These are phyloP conservation scores for Emmonsiellopsis sp. DNA, from an alignment of 2,329 filamentous ascomycete species.

Conservation along the genomic window DNA sequence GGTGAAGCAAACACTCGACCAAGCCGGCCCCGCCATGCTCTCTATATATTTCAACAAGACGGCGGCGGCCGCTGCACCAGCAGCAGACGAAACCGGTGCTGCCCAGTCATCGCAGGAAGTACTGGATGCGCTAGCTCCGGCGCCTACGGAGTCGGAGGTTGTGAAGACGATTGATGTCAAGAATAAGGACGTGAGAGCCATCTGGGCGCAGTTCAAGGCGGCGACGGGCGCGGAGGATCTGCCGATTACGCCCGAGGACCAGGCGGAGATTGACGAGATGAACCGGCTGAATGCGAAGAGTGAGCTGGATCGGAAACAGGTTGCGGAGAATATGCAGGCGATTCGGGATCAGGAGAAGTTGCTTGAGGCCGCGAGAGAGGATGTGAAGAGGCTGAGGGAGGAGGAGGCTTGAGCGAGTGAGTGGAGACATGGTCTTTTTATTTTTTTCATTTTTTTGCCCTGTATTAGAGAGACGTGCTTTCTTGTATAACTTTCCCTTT, in stretches of 20 bases:
- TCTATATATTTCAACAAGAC: slow-evolving; percentile 33
- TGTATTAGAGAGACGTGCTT: slow-evolving; percentile 1
- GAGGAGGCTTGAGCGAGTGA: slow-evolving; percentile 13
- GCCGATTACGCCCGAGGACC: slow-evolving; percentile 23
- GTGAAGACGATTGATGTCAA: slow-evolving; percentile 29
- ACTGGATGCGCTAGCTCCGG: slow-evolving; percentile 26
- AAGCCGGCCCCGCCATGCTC: slow-evolving; percentile 32
- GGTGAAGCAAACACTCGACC: slow-evolving; percentile 57
- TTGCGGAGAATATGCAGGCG: slow-evolving; percentile 30
- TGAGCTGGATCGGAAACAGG: slow-evolving; percentile 29
- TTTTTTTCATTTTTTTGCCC: neutral
- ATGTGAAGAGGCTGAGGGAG: slow-evolving; percentile 32
- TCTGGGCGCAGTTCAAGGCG: slow-evolving; percentile 33
- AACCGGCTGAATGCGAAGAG: slow-evolving; percentile 25
- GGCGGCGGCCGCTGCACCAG: slow-evolving; percentile 5
- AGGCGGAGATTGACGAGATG: slow-evolving; percentile 25
- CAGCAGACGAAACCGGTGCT: slow-evolving; percentile 8
- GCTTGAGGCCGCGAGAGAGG: slow-evolving; percentile 34
- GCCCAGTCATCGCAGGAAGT: slow-evolving; percentile 12
- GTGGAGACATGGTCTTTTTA: neutral
- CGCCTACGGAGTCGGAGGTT: slow-evolving; percentile 21
- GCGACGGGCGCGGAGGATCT: slow-evolving; percentile 41
- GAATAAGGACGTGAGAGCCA: slow-evolving; percentile 29
- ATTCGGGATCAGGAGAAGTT: slow-evolving; percentile 38
- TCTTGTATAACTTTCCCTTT: neutral